Evolutionary conservation across 768 basidiomycete species (phyloP), one percentile per base, ranked within the genome.

Genomic region (Omphalotus guepiniiformis): DNA sequence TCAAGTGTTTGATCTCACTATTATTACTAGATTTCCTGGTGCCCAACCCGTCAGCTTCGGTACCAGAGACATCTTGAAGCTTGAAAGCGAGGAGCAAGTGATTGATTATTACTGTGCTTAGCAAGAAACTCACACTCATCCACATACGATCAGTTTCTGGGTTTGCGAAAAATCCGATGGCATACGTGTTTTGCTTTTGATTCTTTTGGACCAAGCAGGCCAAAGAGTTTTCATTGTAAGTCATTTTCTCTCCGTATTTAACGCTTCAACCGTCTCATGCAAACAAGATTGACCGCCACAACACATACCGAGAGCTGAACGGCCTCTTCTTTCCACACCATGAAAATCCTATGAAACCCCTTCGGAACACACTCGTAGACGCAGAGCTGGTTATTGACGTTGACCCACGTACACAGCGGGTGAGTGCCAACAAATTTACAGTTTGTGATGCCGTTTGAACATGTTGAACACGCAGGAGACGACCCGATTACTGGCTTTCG

Each of bases 131-230:
- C 3, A 15, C 39, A 15, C 36, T 28, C 45, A 42, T 54, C 30
- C 40, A 52, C 46, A 40, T 39, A 39, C 26, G 22, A 39, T n/a
- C 61, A 97, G 94, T 62, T 99, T 88, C 66, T 99, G 95, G 95
- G 96, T 99, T 35, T 96, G 93, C 69, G 96, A 99, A 72, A 98
- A 98, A 72, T 95, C 92, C 11, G 96, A 98, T 61, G 96, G 96
- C 11, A 63, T 99, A 42, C 82, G 96, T 28, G 89, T 98, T 32
- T 72, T 99, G 23, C 79, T 98, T 42, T 69, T 95, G 49, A 76
- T 98, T 41, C 71, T 77, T 63, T 76, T 84, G 42, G 73, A 86
- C 70, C 57, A 47, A 6, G 27, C n/a, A 67, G 39, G 67, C 40
- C 86, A 88, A 63, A 63, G 61, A 32, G 79, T 87, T 3, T 96